These are phyloP conservation scores for Collariella sp. DNA, from an alignment of 495 filamentous ascomycete genomes.

Conservation along the genomic window DNA sequence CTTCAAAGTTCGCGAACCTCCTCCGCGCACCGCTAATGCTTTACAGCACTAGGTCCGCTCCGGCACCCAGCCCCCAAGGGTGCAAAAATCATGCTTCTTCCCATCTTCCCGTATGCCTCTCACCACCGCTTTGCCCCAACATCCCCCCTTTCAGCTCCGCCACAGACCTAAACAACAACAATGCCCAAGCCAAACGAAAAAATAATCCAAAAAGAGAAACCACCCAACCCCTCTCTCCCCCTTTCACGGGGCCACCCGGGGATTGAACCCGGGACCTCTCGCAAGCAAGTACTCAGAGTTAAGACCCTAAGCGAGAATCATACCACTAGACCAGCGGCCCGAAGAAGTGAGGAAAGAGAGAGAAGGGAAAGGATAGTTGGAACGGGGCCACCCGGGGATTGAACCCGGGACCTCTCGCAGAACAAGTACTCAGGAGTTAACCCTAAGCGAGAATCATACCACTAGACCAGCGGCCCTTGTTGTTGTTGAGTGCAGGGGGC, in stretches of 20 bases:
- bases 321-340: slow-evolving; percentile 18
- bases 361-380: neutral
- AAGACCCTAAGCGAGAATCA: slow-evolving; percentile 15
- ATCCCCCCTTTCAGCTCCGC: too few species aligned
- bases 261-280: slow-evolving; percentile 18
- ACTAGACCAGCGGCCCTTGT: slow-evolving; percentile 17
- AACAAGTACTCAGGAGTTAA: slow-evolving; percentile 5
- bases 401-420: slow-evolving; percentile 17
- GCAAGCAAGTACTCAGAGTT: slow-evolving; percentile 4
- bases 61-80: too few species aligned
- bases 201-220: neutral
- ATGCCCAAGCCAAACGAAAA: too few species aligned
- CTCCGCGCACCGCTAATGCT: too few species aligned
- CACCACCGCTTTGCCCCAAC: too few species aligned
- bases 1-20: too few species aligned
- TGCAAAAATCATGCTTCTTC: too few species aligned
- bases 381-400: slow-evolving; percentile 11
- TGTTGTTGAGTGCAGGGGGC: neutral
- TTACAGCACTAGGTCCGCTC: too few species aligned
- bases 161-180: too few species aligned
- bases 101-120: too few species aligned
- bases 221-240: neutral
- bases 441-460: slow-evolving; percentile 17
- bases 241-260: slow-evolving; percentile 6
- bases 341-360: too few species aligned